phyloP scores from a whole-genome alignment of 2,329 filamentous ascomycete species.

The Alternaria solani region DNA sequence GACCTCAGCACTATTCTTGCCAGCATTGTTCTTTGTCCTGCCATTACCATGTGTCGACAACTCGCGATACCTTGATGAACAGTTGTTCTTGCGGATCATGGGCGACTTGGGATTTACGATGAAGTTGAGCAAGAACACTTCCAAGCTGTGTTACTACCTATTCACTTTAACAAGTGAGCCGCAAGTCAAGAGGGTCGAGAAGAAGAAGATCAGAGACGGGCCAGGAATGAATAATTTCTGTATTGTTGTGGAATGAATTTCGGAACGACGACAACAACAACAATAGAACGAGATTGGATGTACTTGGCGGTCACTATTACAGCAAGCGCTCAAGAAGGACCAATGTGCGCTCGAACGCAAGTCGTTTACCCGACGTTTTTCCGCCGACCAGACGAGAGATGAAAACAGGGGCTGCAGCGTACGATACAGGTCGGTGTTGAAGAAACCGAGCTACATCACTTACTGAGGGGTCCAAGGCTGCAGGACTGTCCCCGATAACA shows the following conservation, averaged over 20 bases:
- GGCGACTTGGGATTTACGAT: conserved; percentile 74
- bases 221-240: conserved; percentile 88
- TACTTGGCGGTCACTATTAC: neutral
- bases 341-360: neutral
- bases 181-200: conserved; percentile 62
- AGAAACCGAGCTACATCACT: neutral
- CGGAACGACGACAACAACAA: neutral
- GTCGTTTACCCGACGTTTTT: neutral
- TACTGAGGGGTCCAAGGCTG: neutral
- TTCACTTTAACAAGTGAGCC: conserved; percentile 66
- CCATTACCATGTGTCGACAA: conserved; percentile 89
- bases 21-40: conserved; percentile 85
- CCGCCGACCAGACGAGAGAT: neutral
- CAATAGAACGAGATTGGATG: neutral
- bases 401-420: neutral
- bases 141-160: conserved; percentile 89
- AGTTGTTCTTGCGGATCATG: conserved; percentile 77
- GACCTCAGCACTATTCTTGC: conserved; percentile 47
- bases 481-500: neutral
- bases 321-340: neutral
- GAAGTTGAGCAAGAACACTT: conserved; percentile 73
- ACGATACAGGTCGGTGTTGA: neutral
- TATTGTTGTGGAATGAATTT: conserved; percentile 66
- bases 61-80: conserved; percentile 85
- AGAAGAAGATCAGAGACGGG: conserved; percentile 80